Evolutionary conservation across 2,329 filamentous ascomycete genomes (phyloP).

Genomic region (Xylariales sp.): DNA sequence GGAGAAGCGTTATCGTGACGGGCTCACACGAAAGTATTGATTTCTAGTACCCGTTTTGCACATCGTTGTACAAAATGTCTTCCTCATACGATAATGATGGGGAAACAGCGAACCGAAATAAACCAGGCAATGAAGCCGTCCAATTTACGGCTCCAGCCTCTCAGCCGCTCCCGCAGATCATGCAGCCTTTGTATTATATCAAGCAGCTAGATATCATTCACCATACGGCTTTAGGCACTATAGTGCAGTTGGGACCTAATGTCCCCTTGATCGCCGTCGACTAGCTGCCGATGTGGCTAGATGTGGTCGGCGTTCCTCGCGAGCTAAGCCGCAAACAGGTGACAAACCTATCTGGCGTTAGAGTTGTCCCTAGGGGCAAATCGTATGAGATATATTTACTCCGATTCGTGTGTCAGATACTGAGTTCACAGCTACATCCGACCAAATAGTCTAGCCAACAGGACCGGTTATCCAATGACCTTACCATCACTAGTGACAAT

Average conservation of each 20-base stretch:
- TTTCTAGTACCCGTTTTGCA: neutral
- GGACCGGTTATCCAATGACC: neutral
- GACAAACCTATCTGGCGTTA: conserved; percentile 54
- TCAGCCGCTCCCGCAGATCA: conserved; percentile 21
- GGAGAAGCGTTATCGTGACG: neutral
- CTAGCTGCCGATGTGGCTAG: conserved; percentile 61
- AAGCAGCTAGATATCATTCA: conserved; percentile 54
- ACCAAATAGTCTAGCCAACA: conserved; percentile 7
- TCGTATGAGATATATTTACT: conserved; percentile 46
- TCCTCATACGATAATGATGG: neutral
- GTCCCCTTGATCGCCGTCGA: conserved; percentile 67
- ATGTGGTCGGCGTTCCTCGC: conserved; percentile 58
- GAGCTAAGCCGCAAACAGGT: conserved; percentile 54
- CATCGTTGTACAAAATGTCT: conserved; percentile 1
- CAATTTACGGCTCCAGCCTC: neutral
- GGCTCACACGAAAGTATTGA: neutral
- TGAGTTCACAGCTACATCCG: conserved; percentile 24
- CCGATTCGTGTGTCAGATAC: neutral
- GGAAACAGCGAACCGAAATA: neutral
- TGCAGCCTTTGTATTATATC: conserved; percentile 56
- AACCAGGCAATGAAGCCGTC: neutral
- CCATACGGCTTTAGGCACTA: conserved; percentile 44
- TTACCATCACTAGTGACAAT: neutral
- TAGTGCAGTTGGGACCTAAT: conserved; percentile 50
- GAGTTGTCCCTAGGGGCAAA: conserved; percentile 44